Conservation (phyloP, 345 rosid species). For the Erodium maritimum region DNA sequence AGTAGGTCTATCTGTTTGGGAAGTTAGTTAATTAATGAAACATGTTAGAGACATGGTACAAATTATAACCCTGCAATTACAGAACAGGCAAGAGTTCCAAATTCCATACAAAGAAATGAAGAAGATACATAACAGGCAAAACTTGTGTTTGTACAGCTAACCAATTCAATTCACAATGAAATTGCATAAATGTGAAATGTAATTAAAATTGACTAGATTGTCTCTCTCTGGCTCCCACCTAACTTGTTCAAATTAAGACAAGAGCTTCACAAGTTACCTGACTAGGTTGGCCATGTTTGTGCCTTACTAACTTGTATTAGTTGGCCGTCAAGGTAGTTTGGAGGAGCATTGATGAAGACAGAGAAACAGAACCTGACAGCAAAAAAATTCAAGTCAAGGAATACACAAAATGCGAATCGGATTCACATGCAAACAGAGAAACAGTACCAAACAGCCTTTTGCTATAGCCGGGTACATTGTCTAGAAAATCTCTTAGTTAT, state of each 20-base stretch:
- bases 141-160: too few relatives aligned
- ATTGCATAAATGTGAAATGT: too few relatives aligned
- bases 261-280: background rate
- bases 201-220: too few relatives aligned
- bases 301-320: conserved; percentile 3
- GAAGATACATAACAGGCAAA: too few relatives aligned
- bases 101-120: background rate
- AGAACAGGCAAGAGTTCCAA: too few relatives aligned
- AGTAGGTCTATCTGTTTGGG: background rate
- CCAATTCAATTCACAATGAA: too few relatives aligned
- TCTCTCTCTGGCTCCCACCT: background rate
- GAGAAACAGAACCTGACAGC: background rate
- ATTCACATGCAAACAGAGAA: background rate
- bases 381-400: background rate
- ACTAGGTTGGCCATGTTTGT: background rate
- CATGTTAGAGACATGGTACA: background rate
- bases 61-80: background rate
- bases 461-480: background rate
- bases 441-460: background rate
- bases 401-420: too few relatives aligned
- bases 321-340: conserved; percentile 23
- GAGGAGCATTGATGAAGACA: conserved; percentile 20
- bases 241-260: background rate
- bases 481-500: too few relatives aligned
- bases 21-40: background rate